Evolutionary conservation across 768 basidiomycete species (phyloP).

Genomic region (Leccinum pellstonianum): DNA sequence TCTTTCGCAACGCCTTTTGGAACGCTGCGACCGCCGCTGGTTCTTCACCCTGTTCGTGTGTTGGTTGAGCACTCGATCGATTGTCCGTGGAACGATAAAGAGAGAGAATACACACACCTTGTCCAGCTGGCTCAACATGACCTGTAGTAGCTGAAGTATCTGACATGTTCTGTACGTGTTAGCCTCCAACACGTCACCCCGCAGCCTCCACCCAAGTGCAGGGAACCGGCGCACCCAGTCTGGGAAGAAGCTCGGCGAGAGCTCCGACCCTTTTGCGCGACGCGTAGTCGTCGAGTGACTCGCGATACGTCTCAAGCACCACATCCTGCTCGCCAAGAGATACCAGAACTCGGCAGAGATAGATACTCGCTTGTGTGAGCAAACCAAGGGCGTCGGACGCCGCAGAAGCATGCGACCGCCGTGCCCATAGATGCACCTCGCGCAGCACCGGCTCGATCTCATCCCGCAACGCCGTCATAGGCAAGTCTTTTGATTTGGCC

Average conservation of each 20-base stretch:
- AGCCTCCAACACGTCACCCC: slow-evolving; percentile 56
- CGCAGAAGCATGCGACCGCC: slow-evolving; percentile 58
- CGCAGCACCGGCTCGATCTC: slow-evolving; percentile 48
- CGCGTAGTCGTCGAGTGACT: slow-evolving; percentile 72
- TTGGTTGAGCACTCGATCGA: slow-evolving; percentile 7
- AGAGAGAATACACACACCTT: slow-evolving; percentile 17
- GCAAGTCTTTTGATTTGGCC: slow-evolving; percentile 69
- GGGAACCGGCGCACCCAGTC: slow-evolving; percentile 74
- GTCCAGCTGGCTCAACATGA: slow-evolving; percentile 49
- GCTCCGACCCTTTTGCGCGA: slow-evolving; percentile 73
- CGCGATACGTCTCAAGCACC: slow-evolving; percentile 55
- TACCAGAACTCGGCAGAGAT: slow-evolving; percentile 55
- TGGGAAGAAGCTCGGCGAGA: slow-evolving; percentile 73
- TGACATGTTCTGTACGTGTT: slow-evolving; percentile 79
- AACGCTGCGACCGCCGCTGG: slow-evolving; percentile 45
- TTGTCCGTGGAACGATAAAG: background rate
- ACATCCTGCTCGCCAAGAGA: slow-evolving; percentile 38
- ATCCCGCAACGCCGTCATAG: slow-evolving; percentile 31
- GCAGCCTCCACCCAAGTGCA: slow-evolving; percentile 60
- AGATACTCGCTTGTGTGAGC: slow-evolving; percentile 69
- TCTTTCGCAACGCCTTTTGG: slow-evolving; percentile 46
- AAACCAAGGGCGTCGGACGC: slow-evolving; percentile 59
- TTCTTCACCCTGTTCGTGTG: slow-evolving; percentile 31
- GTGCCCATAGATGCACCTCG: slow-evolving; percentile 70
- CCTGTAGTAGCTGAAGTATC: slow-evolving; percentile 67